Evolutionary conservation across 2,329 filamentous ascomycete genomes (phyloP).

Genomic region (Paradendryphiella salina): DNA sequence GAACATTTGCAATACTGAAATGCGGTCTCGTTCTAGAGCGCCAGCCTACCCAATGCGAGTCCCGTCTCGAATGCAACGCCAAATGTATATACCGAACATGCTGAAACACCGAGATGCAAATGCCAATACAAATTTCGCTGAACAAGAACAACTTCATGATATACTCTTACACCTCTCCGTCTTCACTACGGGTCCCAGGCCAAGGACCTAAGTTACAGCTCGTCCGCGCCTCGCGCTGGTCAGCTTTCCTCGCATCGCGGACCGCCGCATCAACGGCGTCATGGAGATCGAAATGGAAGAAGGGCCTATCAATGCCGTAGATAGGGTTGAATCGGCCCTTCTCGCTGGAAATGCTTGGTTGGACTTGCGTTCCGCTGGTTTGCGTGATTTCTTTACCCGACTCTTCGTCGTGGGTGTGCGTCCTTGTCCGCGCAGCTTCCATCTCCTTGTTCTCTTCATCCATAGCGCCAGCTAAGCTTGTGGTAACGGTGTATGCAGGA

Average conservation of each 20-base stretch:
- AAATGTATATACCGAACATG: not conserved
- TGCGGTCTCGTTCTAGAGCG: no score
- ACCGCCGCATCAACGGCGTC: conserved; percentile 37
- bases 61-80: no score
- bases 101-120: not conserved
- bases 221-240: conserved; percentile 9
- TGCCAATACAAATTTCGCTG: no score
- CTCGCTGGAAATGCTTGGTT: not conserved
- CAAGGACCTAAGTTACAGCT: not conserved
- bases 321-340: conserved; percentile 11
- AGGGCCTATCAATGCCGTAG: conserved; percentile 31
- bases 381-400: not conserved
- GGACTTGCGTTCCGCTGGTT: not conserved
- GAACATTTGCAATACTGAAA: no score
- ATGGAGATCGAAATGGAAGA: conserved; percentile 37
- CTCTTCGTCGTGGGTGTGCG: conserved; percentile 15
- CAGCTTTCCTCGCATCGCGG: conserved; percentile 25
- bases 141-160: not conserved
- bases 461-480: conserved; percentile 19
- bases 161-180: not conserved
- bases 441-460: conserved; percentile 19
- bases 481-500: conserved; percentile 30
- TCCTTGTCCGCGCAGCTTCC: conserved; percentile 1
- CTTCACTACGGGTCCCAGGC: not conserved
- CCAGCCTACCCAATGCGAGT: no score